These are phyloP conservation scores for Aspergillus cejpii DNA, from an alignment of 2,329 filamentous ascomycete species.

Conservation along the genomic window DNA sequence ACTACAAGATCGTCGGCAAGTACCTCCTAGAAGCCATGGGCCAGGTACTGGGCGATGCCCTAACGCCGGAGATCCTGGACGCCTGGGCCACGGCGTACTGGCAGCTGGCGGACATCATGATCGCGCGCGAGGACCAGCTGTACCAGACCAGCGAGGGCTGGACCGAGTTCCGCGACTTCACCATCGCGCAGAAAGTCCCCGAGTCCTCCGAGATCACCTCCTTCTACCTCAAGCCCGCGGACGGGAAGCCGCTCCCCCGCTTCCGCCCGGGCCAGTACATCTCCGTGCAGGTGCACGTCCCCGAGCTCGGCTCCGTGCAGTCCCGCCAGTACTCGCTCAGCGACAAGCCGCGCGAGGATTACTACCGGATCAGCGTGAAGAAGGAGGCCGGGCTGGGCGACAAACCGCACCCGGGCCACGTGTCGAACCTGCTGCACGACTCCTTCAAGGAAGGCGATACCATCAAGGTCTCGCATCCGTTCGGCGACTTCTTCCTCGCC, in stretches of 20 bases:
- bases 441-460: conserved; percentile 54
- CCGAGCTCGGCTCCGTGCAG: conserved; percentile 54
- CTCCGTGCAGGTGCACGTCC: conserved; percentile 54
- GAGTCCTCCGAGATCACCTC: conserved; percentile 62
- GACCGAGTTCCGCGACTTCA: conserved; percentile 60
- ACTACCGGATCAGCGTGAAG: conserved; percentile 67
- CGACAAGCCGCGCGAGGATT: conserved; percentile 53
- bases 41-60: conserved; percentile 59
- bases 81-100: conserved; percentile 66
- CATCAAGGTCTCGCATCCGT: conserved; percentile 60
- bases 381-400: conserved; percentile 51
- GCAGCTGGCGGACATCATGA: conserved; percentile 64
- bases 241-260: conserved; percentile 52
- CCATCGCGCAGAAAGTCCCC: conserved; percentile 53
- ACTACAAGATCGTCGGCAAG: conserved; percentile 62
- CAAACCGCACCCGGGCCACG: conserved; percentile 52
- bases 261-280: conserved; percentile 70
- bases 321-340: conserved; percentile 66
- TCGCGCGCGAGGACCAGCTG: conserved; percentile 54
- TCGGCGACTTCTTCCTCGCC: conserved; percentile 52
- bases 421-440: conserved; percentile 64
- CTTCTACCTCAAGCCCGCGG: conserved; percentile 60
- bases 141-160: conserved; percentile 48
- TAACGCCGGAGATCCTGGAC: conserved; percentile 54
- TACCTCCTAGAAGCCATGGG: conserved; percentile 60